A percentile compares a stretch with the other conserved stretches of the same genome.
These are phyloP conservation scores for Erigeron canadensis DNA, from an alignment of 129 eudicot species.

Conservation along the genomic window DNA sequence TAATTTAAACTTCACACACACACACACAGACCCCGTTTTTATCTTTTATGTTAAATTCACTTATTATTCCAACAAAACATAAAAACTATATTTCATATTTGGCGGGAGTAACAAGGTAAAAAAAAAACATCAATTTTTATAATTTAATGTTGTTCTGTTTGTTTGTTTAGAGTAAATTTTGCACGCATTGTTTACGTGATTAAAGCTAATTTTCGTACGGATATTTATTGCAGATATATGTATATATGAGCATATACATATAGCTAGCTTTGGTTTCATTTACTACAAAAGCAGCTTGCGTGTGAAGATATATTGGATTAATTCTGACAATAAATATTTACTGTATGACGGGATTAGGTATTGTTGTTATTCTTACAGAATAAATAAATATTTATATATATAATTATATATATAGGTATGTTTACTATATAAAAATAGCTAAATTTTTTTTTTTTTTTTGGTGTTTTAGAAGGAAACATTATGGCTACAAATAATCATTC, in stretches of 20 bases:
- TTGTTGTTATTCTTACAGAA: no score
- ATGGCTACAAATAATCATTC: constrained; percentile 24
- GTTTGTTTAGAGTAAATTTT: constrained; percentile 15
- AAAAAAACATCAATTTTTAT: background rate
- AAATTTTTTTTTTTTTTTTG: no score
- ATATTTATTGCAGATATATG: constrained; percentile 24
- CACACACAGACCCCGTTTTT: background rate
- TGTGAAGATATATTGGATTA: constrained; percentile 25
- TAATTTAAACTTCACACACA: background rate
- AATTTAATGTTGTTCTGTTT: constrained; percentile 20
- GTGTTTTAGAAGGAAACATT: background rate
- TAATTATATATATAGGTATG: background rate
- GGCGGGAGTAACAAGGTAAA: constrained; percentile 28
- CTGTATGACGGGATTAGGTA: no score
- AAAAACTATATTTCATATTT: background rate
- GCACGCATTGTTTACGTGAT: constrained; percentile 17
- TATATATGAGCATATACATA: constrained; percentile 14
- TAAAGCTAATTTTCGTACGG: constrained; percentile 20
- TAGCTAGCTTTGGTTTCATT: constrained; percentile 23
- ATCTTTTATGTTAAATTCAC: background rate
- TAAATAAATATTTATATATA: no score
- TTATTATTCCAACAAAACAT: background rate
- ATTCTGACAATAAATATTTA: no score
- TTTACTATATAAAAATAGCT: background rate
- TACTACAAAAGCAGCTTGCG: constrained; percentile 15